Conservation (phyloP, 148 eudicot species). For the Rhododendron mucronatum region DNA sequence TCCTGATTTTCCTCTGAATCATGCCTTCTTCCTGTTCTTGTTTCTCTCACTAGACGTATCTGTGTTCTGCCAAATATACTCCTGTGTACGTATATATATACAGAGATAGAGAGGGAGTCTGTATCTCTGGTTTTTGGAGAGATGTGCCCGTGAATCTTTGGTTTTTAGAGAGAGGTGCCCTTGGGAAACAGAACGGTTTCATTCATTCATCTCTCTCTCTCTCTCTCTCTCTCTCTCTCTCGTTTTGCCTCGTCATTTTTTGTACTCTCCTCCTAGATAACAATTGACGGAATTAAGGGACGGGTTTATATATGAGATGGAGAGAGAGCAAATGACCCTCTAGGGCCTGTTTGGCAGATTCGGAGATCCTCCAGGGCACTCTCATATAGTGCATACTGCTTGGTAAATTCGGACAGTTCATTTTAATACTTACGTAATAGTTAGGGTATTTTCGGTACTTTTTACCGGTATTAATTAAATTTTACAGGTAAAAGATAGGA, state of each 20-base stretch:
- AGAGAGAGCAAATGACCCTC: not conserved
- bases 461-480: too few relatives aligned
- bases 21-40: not conserved
- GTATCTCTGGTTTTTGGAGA: not conserved
- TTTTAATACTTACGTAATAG: too few relatives aligned
- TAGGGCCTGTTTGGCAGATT: not conserved
- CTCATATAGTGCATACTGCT: too few relatives aligned
- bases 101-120: not conserved
- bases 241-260: not conserved
- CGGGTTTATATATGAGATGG: not conserved
- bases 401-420: too few relatives aligned
- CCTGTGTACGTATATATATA: not conserved
- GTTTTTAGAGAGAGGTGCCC: not conserved
- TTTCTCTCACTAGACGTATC: not conserved
- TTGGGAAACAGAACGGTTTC: not conserved
- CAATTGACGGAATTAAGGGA: not conserved
- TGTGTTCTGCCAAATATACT: not conserved
- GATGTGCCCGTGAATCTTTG: not conserved
- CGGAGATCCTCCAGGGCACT: too few relatives aligned
- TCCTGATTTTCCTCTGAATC: not conserved
- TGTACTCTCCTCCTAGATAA: not conserved
- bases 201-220: not conserved
- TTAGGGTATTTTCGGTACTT: too few relatives aligned
- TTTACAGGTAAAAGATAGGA: too few relatives aligned
- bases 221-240: not conserved